phyloP scores from a whole-genome alignment of 2,329 filamentous ascomycete species.

The Neonectria ditissima region DNA sequence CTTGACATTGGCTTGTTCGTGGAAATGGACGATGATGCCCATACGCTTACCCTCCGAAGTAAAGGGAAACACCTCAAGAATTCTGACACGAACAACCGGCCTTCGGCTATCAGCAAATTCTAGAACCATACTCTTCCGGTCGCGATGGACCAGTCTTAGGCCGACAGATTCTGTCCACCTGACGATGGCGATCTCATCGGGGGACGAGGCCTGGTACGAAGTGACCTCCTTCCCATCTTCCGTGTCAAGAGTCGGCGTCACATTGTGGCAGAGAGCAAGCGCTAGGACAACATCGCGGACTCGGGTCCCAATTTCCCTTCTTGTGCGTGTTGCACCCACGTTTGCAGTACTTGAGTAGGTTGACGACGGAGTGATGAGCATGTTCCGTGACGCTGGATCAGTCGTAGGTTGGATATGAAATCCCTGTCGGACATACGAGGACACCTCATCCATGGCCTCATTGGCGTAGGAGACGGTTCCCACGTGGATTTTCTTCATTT shows the following conservation, averaged over 20 bases:
- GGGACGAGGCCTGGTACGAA: constrained; percentile 95
- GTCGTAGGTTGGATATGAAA: constrained; percentile 70
- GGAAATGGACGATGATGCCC: constrained; percentile 94
- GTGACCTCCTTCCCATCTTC: constrained; percentile 81
- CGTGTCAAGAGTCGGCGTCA: constrained; percentile 85
- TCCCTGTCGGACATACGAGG: constrained; percentile 85
- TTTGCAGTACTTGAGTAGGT: constrained; percentile 71
- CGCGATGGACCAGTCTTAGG: constrained; percentile 83
- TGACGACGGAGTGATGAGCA: constrained; percentile 81
- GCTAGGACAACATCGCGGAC: constrained; percentile 94
- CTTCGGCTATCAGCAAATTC: constrained; percentile 80
- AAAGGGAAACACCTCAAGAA: constrained; percentile 96
- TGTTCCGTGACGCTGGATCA: constrained; percentile 57
- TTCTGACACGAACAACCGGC: constrained; percentile 83
- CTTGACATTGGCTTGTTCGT: constrained; percentile 64
- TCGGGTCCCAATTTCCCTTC: constrained; percentile 91
- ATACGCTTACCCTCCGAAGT: constrained; percentile 98
- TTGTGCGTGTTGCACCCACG: constrained; percentile 79
- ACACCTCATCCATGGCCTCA: constrained; percentile 98
- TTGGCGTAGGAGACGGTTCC: constrained; percentile 98
- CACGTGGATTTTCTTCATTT: constrained; percentile 98
- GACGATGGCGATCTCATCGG: constrained; percentile 98
- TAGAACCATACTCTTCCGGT: constrained; percentile 86
- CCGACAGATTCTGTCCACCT: constrained; percentile 95
- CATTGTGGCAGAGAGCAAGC: constrained; percentile 94